Conservation (phyloP, 768 basidiomycete species). For the Phaffia tasmanica region DNA sequence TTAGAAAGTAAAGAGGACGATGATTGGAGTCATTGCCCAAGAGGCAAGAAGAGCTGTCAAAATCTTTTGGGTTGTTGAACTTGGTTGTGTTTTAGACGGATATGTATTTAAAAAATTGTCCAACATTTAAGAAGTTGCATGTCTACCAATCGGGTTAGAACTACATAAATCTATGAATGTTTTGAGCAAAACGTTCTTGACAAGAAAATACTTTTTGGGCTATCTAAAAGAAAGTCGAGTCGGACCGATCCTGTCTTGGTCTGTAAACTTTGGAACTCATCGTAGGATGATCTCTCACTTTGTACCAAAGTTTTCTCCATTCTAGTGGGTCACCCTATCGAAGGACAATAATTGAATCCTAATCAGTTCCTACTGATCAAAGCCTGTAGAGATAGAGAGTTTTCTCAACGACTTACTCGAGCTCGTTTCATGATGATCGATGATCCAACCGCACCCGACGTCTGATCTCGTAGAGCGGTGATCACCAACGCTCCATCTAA, state of each 20-base stretch:
- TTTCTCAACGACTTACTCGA: slow-evolving; percentile 13
- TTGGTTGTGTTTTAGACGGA: too few relatives aligned
- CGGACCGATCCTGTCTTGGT: neutral
- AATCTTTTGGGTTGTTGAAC: too few relatives aligned
- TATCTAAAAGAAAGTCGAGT: too few relatives aligned
- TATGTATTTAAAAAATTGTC: too few relatives aligned
- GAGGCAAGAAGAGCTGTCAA: too few relatives aligned
- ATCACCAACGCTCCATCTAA: slow-evolving; percentile 20
- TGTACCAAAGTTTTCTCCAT: slow-evolving; percentile 18
- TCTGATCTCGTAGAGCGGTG: neutral
- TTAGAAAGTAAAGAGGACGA: too few relatives aligned
- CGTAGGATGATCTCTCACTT: slow-evolving; percentile 7
- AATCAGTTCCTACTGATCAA: neutral
- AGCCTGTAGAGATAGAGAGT: neutral
- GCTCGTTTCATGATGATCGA: slow-evolving; percentile 18
- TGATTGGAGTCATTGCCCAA: too few relatives aligned
- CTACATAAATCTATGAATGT: too few relatives aligned
- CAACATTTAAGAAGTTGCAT: too few relatives aligned
- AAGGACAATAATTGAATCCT: neutral
- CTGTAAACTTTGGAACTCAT: slow-evolving; percentile 8
- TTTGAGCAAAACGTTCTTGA: too few relatives aligned
- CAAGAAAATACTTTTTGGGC: too few relatives aligned
- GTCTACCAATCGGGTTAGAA: too few relatives aligned
- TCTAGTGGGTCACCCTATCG: slow-evolving; percentile 17
- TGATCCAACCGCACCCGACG: slow-evolving; percentile 1